Conservation (phyloP, 2,329 filamentous ascomycete genomes). For the Hypoxylon sp. region DNA sequence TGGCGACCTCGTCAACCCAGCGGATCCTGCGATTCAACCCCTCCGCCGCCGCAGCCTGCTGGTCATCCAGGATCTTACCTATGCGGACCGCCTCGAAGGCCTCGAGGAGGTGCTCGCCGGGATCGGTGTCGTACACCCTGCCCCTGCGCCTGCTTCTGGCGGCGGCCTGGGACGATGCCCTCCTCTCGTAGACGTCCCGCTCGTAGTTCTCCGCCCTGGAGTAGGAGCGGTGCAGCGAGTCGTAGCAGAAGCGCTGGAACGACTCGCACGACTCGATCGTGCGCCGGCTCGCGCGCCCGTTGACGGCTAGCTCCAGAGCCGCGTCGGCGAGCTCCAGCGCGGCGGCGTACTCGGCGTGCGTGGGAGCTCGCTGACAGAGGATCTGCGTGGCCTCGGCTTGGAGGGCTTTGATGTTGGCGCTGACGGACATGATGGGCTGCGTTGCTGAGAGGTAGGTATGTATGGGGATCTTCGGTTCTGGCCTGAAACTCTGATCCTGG, state of each 20-base stretch:
- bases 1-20: conserved; percentile 24
- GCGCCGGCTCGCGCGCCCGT: background rate
- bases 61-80: background rate
- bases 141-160: background rate
- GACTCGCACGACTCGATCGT: background rate
- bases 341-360: conserved; percentile 4
- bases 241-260: conserved; percentile 24
- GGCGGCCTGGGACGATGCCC: background rate
- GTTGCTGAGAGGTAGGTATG: background rate
- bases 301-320: conserved; percentile 15
- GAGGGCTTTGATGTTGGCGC: conserved; percentile 14
- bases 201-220: conserved; percentile 9
- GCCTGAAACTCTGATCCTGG: background rate
- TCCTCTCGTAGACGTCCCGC: conserved; percentile 19
- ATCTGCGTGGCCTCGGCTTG: conserved; percentile 6
- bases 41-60: background rate
- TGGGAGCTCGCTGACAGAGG: background rate
- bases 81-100: conserved; percentile 24
- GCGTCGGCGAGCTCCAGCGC: conserved; percentile 23
- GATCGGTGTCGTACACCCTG: conserved; percentile 11
- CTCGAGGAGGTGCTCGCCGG: conserved; percentile 27
- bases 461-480: background rate
- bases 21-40: conserved; percentile 21
- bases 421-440: conserved; percentile 14
- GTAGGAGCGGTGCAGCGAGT: conserved; percentile 3